Evolutionary conservation across 306 rosid genomes (phyloP), one percentile per base, ranked within the genome.

Genomic region (Sesbania bispinosa): DNA sequence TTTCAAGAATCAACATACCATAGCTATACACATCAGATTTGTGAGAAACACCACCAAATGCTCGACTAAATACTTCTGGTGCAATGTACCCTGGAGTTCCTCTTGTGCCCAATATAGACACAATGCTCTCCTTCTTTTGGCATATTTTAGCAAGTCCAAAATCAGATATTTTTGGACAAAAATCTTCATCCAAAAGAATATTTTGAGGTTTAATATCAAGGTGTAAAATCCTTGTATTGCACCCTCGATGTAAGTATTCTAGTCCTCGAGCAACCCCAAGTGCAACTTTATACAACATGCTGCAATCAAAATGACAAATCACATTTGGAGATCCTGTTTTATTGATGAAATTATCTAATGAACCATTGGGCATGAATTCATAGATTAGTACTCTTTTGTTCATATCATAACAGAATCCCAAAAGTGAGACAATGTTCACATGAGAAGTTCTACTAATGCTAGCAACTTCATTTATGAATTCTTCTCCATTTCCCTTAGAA

Each of bases 291-390:
- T 29, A 67, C 14, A 81, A 7, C 1, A 24, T 68, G 21, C 5
- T 48, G 73, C 70, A 76, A 6, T 73, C 79, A 18, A 82, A 47
- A 8, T 8, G 41, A 27, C 63, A 50, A 55, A 55, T 38, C 14
- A 57, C 45, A 43, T 18, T 4, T 2, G 47, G 9, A 71, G 71
- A 55, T 9, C 14, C 67, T 0, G 3, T 52, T 30, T 10, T 59
- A 2, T 36, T 6, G 26, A 80, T 77, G 51, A 77, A 79, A 1
- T 69, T 82, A 26, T 85, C 87, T 7, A 85, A 27, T 0, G 87
- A 85, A 0, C 89, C 78, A 24, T 82, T 85, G 7, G 79, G 18
- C 85, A 85, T 82, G 32, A 62, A 77, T 8, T 82, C 86, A 69
- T 85, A 80, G 5, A 85, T 69, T 1, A 85, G 20, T 10, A 81